A percentile compares a stretch with the other conserved stretches of the same genome.
Evolutionary conservation across 805 yeast genomes (phyloP).

Genomic region (Ogataea wickerhamii): DNA sequence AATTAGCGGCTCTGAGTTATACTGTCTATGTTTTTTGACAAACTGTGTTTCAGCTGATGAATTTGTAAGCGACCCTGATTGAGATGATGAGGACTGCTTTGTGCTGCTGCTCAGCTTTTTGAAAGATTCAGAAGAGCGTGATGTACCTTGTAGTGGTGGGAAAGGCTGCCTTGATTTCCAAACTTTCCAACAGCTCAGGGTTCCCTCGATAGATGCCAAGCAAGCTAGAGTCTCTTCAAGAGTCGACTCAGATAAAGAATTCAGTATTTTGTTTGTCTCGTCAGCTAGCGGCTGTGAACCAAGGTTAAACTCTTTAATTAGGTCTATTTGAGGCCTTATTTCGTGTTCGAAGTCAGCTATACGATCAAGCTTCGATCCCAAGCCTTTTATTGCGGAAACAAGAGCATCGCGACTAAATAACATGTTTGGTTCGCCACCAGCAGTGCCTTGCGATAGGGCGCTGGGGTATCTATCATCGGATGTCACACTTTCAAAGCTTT

Average conservation of each 20-base stretch:
- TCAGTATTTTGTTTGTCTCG: background rate
- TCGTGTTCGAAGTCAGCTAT: background rate
- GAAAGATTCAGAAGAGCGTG: too few species aligned
- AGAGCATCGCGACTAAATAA: too few species aligned
- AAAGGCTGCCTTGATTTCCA: too few species aligned
- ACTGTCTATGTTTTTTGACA: conserved; percentile 11
- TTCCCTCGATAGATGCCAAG: background rate
- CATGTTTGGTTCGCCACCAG: too few species aligned
- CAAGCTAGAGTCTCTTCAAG: background rate
- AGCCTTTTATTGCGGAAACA: too few species aligned
- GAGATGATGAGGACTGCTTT: conserved; percentile 1
- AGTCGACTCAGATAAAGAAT: background rate
- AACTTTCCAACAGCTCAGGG: background rate
- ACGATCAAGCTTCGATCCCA: too few species aligned
- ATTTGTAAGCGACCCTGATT: background rate
- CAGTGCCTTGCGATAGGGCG: too few species aligned
- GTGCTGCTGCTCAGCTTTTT: background rate
- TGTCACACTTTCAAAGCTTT: too few species aligned
- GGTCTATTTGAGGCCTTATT: background rate
- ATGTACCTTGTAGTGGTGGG: too few species aligned
- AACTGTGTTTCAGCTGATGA: background rate
- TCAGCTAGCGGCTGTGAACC: background rate
- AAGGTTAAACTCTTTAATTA: background rate
- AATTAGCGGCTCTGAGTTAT: conserved; percentile 19
- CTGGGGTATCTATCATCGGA: too few species aligned